Evolutionary conservation across 768 basidiomycete species (phyloP).

Genomic region (Lactarius evosmus): DNA sequence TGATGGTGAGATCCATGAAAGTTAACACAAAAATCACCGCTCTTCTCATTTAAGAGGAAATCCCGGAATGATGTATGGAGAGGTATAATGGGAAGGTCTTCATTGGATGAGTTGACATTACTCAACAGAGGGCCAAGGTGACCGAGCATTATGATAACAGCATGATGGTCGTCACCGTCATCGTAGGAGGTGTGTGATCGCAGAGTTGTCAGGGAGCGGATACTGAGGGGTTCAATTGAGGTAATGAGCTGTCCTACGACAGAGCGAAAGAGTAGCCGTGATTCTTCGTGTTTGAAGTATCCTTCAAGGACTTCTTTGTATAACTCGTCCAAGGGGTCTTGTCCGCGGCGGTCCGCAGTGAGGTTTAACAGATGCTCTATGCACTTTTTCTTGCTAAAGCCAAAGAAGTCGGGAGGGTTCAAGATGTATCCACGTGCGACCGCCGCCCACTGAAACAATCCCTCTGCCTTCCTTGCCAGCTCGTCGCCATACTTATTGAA

Average conservation of each 20-base stretch:
- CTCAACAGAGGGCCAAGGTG: not conserved
- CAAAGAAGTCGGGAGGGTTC: not conserved
- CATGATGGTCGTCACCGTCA: not conserved
- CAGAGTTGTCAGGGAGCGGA: no score
- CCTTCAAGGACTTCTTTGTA: no score
- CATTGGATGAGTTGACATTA: not conserved
- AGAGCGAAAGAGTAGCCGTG: not conserved
- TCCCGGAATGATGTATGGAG: not conserved
- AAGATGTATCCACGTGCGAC: not conserved
- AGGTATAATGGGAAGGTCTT: not conserved
- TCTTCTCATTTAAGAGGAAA: not conserved
- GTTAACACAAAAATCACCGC: not conserved
- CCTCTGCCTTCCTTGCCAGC: not conserved
- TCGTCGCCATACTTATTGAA: not conserved
- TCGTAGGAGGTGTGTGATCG: no score
- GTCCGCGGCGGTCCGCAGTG: not conserved
- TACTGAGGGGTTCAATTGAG: not conserved
- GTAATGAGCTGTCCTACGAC: not conserved
- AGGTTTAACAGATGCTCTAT: no score
- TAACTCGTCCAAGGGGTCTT: not conserved
- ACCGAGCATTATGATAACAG: not conserved
- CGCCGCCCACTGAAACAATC: no score
- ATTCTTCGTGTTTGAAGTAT: not conserved
- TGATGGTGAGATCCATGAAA: not conserved
- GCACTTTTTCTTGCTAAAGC: no score